Conservation (phyloP, 2,329 filamentous ascomycete species). For the Beauveria bassiana region DNA sequence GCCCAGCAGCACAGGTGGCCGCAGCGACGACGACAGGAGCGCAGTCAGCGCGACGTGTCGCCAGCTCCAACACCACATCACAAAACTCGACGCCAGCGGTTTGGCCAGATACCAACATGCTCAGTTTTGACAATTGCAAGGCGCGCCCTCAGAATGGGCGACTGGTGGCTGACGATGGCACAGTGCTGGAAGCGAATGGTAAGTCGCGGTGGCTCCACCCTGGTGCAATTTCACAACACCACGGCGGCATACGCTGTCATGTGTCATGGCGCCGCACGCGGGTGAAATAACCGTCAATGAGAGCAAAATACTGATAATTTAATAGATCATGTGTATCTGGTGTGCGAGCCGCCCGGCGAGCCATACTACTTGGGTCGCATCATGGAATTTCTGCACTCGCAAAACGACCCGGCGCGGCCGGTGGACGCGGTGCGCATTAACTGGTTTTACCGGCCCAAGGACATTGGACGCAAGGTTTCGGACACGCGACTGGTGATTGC, state of each 20-base stretch:
- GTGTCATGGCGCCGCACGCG: background rate
- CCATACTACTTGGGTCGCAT: slow-evolving; percentile 96
- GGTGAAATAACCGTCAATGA: background rate
- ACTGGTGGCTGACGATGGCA: slow-evolving; percentile 86
- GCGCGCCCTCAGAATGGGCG: slow-evolving; percentile 65
- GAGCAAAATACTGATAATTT: background rate
- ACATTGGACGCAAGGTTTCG: slow-evolving; percentile 85
- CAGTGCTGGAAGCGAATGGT: slow-evolving; percentile 79
- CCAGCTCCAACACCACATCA: slow-evolving; percentile 23
- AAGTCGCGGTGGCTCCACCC: slow-evolving; percentile 23
- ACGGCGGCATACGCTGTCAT: background rate
- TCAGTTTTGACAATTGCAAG: slow-evolving; percentile 72
- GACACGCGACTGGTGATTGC: slow-evolving; percentile 90
- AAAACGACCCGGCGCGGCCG: slow-evolving; percentile 63
- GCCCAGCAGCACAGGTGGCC: slow-evolving; percentile 10
- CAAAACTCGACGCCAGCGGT: slow-evolving; percentile 33
- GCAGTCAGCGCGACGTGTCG: slow-evolving; percentile 14
- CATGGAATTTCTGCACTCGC: slow-evolving; percentile 90
- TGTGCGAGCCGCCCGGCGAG: slow-evolving; percentile 95
- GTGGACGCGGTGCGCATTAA: slow-evolving; percentile 89
- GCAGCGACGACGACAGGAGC: background rate
- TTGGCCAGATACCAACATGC: slow-evolving; percentile 69
- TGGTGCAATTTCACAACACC: slow-evolving; percentile 13
- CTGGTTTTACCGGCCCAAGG: slow-evolving; percentile 96
- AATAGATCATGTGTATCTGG: slow-evolving; percentile 76